Conservation (phyloP, 805 yeast species). For the Schwanniomyces polymorphus region DNA sequence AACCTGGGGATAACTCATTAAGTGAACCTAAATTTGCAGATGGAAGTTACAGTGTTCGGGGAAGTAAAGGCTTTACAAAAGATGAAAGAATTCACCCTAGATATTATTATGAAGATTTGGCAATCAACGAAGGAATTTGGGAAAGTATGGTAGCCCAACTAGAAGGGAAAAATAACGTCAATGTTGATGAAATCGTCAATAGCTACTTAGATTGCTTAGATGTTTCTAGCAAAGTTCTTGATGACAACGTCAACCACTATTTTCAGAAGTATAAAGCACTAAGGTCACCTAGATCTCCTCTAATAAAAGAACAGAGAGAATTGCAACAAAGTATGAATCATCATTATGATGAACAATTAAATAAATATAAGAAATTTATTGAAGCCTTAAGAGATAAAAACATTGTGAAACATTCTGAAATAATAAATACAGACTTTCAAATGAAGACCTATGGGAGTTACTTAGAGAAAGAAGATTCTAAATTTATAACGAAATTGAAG, state of each 20-base stretch:
- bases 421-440: constrained; percentile 17
- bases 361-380: constrained; percentile 11
- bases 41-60: constrained; percentile 30
- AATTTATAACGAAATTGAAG: constrained; percentile 5
- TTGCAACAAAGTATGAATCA: constrained; percentile 15
- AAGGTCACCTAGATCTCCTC: constrained; percentile 7
- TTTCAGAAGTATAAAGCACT: constrained; percentile 13
- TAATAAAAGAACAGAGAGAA: constrained; percentile 9
- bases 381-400: constrained; percentile 13
- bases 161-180: constrained; percentile 4
- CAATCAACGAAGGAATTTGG: constrained; percentile 34
- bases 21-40: constrained; percentile 17
- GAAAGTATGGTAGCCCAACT: constrained; percentile 23
- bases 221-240: constrained; percentile 6
- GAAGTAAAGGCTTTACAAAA: constrained; percentile 24
- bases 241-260: constrained; percentile 10
- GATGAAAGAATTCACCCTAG: constrained; percentile 30
- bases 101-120: constrained; percentile 23
- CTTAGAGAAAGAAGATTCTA: constrained; percentile 7
- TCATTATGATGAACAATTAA: constrained; percentile 11
- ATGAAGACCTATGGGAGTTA: constrained; percentile 3
- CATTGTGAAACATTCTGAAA: constrained; percentile 35
- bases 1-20: constrained; percentile 1
- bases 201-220: constrained; percentile 12
- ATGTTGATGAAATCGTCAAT: constrained; percentile 1